Conservation (phyloP, 306 rosid genomes). For the Cercis canadensis region DNA sequence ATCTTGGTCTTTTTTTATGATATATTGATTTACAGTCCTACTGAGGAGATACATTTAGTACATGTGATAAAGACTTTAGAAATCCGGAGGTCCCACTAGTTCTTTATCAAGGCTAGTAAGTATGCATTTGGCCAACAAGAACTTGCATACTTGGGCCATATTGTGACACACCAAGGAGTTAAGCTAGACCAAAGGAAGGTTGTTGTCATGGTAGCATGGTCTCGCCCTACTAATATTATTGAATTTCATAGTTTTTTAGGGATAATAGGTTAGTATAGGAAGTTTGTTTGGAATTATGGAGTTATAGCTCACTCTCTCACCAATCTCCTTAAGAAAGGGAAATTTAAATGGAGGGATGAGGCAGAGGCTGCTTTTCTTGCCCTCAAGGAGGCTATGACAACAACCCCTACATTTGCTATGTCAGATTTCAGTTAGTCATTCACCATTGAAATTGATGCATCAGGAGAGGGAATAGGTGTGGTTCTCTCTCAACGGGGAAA, state of each 20-base stretch:
- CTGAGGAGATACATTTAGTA: not conserved
- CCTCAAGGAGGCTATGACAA: not conserved
- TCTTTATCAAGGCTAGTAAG: not conserved
- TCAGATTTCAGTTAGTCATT: not conserved
- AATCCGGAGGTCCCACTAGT: not conserved
- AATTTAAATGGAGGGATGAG: not conserved
- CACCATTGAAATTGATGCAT: not conserved
- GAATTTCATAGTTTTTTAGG: not conserved
- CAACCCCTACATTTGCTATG: not conserved
- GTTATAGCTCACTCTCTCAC: not conserved
- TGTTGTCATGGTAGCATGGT: not conserved
- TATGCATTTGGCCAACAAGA: not conserved
- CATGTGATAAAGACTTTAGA: not conserved
- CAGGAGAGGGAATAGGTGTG: not conserved
- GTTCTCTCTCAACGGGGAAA: not conserved
- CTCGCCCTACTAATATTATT: not conserved
- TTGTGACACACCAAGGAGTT: not conserved
- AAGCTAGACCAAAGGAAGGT: not conserved
- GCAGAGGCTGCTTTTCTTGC: not conserved
- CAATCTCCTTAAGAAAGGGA: not conserved
- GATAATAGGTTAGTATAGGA: slow-evolving; percentile 10
- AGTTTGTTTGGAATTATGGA: not conserved
- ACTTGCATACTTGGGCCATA: not conserved
- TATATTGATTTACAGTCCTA: not conserved
- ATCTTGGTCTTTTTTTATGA: not conserved